These are phyloP conservation scores for Sideroxylon spinosum DNA, from an alignment of 179 eudicot species.

Conservation along the genomic window DNA sequence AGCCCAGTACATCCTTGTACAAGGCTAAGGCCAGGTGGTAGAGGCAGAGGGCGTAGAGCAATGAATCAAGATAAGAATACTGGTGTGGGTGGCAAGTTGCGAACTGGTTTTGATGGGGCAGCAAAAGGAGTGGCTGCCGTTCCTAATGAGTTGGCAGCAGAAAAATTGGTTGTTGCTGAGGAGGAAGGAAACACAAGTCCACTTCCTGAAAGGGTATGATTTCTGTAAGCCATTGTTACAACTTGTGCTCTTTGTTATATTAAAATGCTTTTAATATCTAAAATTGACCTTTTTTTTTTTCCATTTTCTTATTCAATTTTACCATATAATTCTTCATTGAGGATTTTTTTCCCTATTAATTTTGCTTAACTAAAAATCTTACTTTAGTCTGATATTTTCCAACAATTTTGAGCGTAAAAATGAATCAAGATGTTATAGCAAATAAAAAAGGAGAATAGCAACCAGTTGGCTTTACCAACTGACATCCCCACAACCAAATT, in stretches of 20 bases:
- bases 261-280: neutral
- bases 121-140: constrained; percentile 19
- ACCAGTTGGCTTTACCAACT: too few species aligned
- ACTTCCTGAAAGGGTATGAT: constrained; percentile 35
- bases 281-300: neutral
- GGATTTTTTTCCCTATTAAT: neutral
- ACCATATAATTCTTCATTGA: too few species aligned
- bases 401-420: neutral
- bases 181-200: constrained; percentile 38
- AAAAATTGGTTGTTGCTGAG: constrained; percentile 27
- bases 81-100: constrained; percentile 22
- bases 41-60: constrained; percentile 31
- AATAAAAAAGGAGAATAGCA: too few species aligned
- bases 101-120: constrained; percentile 16
- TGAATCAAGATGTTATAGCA: neutral
- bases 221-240: neutral
- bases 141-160: constrained; percentile 29
- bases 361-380: neutral
- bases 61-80: constrained; percentile 28
- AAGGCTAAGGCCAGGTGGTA: constrained; percentile 30
- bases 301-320: neutral
- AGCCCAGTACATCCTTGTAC: constrained; percentile 21
- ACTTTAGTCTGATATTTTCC: neutral
- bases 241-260: neutral
- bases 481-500: too few species aligned